Evolutionary conservation across 306 rosid genomes (phyloP), one percentile per base, ranked within the genome.

Genomic region (Vicia faba): DNA sequence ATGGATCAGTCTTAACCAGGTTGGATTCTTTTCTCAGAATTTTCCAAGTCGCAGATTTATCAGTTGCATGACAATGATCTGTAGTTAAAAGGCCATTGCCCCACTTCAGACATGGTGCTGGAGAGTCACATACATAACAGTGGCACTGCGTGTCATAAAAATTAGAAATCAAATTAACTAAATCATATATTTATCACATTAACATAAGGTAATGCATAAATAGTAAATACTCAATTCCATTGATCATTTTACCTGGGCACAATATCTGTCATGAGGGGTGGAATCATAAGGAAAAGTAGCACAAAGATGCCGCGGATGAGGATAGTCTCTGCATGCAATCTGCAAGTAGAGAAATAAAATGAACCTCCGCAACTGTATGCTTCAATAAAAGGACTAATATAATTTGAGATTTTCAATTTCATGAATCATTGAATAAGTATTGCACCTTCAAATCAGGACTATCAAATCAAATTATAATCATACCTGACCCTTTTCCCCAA

Each of bases 271-370:
- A 20, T 88, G 93, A 7, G 84, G 79, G 8, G 86, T 81, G 57
- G 88, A 79, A 60, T 73, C 56, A 71, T 81, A 91, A 29, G 91
- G 86, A 71, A 86, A 86, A 9, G 56, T 83, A 15, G 63, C 88
- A 72, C 97, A 88, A 50, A 76, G 89, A 86, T 91, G 96, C 8
- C 93, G 85, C 8, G 96, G 57, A 83, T 91, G 97, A 79, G 97
- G 91, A 44, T 70, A 91, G 78, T 91, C 97, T 79, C 93, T 84
- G 80, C 97, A 91, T 4, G 97, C 96, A 79, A 88, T 57, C 96
- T 91, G 89, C 77, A 68, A 75, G 53, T 36, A 11, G 9, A 59
- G 68, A 43, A 78, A 50, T 23, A 56, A 70, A 66, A 44, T 63
- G 36, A 50, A 64, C 68, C 36, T 25, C 50, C 11, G 36, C 59